phyloP scores from a whole-genome alignment of 345 rosid species.

The Chamaenerion angustifolium region DNA sequence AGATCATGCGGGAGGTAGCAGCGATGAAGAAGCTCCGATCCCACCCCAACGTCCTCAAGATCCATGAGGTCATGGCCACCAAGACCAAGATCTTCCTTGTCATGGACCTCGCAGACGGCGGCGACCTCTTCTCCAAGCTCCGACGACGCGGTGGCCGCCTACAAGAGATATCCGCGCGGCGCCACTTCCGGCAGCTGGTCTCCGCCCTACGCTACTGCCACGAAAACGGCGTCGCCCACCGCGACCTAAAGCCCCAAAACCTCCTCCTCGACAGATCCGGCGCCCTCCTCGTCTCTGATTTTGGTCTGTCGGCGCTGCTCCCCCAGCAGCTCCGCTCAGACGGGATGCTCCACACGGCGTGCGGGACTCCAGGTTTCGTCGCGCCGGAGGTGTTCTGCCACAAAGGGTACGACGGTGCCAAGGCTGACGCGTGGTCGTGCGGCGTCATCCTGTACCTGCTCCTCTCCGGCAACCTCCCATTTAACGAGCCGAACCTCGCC shows the following conservation, averaged over 20 bases:
- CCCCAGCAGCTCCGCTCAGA: constrained; percentile 11
- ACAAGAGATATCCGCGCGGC: constrained; percentile 17
- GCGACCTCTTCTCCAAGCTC: constrained; percentile 25
- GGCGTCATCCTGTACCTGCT: constrained; percentile 29
- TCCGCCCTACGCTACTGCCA: constrained; percentile 34
- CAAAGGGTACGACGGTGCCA: constrained; percentile 19
- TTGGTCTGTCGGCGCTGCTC: constrained; percentile 29
- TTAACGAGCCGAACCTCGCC: constrained; percentile 23
- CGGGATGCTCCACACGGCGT: constrained; percentile 29
- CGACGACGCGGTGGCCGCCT: constrained; percentile 22
- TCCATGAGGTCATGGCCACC: constrained; percentile 38
- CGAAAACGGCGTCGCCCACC: constrained; percentile 30
- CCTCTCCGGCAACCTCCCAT: constrained; percentile 21
- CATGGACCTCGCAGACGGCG: constrained; percentile 34
- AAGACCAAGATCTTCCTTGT: constrained; percentile 29
- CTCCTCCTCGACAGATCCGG: constrained; percentile 25
- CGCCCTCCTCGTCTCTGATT: constrained; percentile 25
- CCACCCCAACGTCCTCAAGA: constrained; percentile 29
- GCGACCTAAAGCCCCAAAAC: constrained; percentile 37
- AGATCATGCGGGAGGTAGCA: constrained; percentile 28
- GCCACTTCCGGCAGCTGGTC: constrained; percentile 30
- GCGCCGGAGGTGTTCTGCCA: constrained; percentile 34
- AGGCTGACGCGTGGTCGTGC: constrained; percentile 32
- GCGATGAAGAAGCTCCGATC: constrained; percentile 28
- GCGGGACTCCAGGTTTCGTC: constrained; percentile 21